Conservation (phyloP, 495 filamentous ascomycete species). For the Hypoxylon rickii region DNA sequence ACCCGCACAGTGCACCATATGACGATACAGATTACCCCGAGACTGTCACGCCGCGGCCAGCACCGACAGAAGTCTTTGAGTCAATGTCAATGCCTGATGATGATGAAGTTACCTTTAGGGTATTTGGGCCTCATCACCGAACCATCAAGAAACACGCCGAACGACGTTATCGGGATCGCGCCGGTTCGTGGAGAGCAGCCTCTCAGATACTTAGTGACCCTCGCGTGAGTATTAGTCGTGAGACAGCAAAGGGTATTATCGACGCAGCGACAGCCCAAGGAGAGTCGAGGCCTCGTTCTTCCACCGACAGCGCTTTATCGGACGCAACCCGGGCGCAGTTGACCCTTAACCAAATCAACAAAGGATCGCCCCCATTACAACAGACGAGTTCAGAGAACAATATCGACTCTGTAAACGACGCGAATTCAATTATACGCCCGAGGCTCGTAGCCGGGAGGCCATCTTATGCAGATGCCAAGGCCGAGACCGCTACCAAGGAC, state of each 20-base stretch:
- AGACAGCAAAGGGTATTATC: constrained; percentile 43
- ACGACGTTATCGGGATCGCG: constrained; percentile 52
- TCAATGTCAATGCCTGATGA: constrained; percentile 39
- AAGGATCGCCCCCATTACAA: constrained; percentile 22
- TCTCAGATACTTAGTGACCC: constrained; percentile 51
- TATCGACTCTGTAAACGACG: constrained; percentile 4
- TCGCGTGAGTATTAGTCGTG: constrained; percentile 49
- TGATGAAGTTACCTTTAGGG: constrained; percentile 30
- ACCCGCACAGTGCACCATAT: constrained; percentile 8
- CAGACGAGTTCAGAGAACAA: constrained; percentile 9
- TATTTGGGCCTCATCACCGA: constrained; percentile 48
- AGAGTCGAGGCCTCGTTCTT: constrained; percentile 27
- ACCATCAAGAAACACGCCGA: constrained; percentile 47
- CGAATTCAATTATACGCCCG: constrained; percentile 25
- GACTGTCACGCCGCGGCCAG: constrained; percentile 35
- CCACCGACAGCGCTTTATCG: constrained; percentile 35
- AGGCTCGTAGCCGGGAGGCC: constrained; percentile 36
- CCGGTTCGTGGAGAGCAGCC: constrained; percentile 52
- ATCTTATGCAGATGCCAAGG: constrained; percentile 40
- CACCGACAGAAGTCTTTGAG: constrained; percentile 36
- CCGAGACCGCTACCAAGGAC: constrained; percentile 34
- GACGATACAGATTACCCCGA: constrained; percentile 25
- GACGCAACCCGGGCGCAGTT: constrained; percentile 46
- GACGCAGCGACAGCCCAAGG: constrained; percentile 7
- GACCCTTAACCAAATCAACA: constrained; percentile 46